Evolutionary conservation across 192 early-diverging fungal species (phyloP), one percentile per base, ranked within the genome.

Genomic region (Coemansia furcata): DNA sequence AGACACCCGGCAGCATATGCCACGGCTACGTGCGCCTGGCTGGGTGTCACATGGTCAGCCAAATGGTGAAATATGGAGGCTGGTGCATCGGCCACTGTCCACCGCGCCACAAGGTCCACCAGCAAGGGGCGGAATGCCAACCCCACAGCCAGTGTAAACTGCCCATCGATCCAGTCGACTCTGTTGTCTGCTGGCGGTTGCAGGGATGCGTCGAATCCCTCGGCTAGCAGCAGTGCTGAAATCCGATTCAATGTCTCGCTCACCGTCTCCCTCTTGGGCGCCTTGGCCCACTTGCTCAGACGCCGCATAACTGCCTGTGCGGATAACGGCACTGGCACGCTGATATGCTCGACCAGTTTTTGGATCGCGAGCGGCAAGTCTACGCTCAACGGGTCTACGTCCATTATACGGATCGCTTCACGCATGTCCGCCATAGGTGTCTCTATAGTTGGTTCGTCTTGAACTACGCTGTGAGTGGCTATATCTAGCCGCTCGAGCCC

Each of bases 41-140:
- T 80, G 60, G 21, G 21, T 0, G 37, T 9, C 12, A 43, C 44
- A 33, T 59, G 62, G 4, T 59, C 30, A 0, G 58, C 37, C 30
- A 73, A 40, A 2, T 68, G 68, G 50, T 46, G 68, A 63, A 82
- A 70, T 37, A 77, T 68, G 2, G 65, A 35, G 29, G 65, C 77
- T 3, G 69, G 82, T 29, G 82, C 74, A 26, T 72, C 82, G n/a
- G 81, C 65, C 10, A 73, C 61, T 15, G 83, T 83, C 93, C 92
- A 93, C 49, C 95, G 87, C 15, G 90, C 89, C 0, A 87, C 85
- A 33, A 97, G 82, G 62, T 97, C 95, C 26, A 95, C 83, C 8
- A 93, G 80, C 14, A 97, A 69, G 3, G 94, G 91, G 19, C 95
- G 77, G 68, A 89, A 90, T 9, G 84, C 74, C 39, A 46, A 19